These are phyloP conservation scores for Beta macrorhiza DNA, from an alignment of 179 eudicot species.

Conservation along the genomic window DNA sequence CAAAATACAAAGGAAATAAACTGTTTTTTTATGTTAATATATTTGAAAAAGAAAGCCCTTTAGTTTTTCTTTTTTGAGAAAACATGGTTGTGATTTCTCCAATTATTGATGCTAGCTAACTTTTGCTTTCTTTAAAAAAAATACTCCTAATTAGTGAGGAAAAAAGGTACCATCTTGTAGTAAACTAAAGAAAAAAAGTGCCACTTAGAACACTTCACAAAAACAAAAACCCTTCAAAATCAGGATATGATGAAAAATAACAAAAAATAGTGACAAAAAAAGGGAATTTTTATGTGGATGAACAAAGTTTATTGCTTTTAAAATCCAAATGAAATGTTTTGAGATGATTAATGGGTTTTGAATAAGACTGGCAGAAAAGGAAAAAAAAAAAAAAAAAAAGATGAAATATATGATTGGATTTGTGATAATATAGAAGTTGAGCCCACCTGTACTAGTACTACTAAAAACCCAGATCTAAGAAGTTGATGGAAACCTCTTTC, in stretches of 20 bases:
- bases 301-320: constrained; percentile 7
- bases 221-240: too few relatives aligned
- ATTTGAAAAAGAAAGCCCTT: constrained; percentile 3
- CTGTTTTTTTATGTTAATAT: constrained; percentile 28
- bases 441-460: constrained; percentile 6
- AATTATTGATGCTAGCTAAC: background rate
- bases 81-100: background rate
- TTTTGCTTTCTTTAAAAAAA: background rate
- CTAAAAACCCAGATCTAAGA: constrained; percentile 13
- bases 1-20: constrained; percentile 21
- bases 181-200: background rate
- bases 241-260: background rate
- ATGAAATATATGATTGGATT: background rate
- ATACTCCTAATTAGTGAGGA: background rate
- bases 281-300: background rate
- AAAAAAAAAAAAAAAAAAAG: background rate
- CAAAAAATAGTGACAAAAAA: background rate
- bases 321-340: too few relatives aligned
- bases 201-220: too few relatives aligned
- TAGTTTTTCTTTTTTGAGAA: background rate
- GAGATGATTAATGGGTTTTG: constrained; percentile 9
- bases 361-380: background rate
- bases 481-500: background rate
- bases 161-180: background rate
- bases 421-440: background rate